Conservation (phyloP, 2,329 filamentous ascomycete species). For the Clarireedia homoeocarpa region DNA sequence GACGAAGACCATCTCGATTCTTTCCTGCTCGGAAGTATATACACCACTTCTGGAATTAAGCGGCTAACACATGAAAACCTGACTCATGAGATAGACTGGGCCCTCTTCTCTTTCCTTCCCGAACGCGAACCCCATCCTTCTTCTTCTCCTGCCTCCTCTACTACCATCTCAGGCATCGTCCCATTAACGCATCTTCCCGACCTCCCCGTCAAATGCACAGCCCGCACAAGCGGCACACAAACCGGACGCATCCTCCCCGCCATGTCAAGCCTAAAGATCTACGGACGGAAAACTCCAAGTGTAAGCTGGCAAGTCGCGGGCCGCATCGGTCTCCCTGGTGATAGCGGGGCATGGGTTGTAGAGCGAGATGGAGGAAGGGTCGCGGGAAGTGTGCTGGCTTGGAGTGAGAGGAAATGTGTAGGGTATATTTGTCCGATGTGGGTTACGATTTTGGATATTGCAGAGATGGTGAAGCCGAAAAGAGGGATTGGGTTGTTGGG, state of each 20-base stretch:
- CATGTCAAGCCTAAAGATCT: slow-evolving; percentile 79
- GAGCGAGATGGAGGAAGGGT: slow-evolving; percentile 79
- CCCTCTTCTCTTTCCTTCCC: slow-evolving; percentile 68
- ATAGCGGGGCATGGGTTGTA: slow-evolving; percentile 90
- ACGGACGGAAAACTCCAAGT: slow-evolving; percentile 73
- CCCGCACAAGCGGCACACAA: slow-evolving; percentile 77
- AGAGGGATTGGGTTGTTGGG: slow-evolving; percentile 63
- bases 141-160: slow-evolving; percentile 46
- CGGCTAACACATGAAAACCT: slow-evolving; percentile 64
- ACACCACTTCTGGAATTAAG: slow-evolving; percentile 84
- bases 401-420: slow-evolving; percentile 69
- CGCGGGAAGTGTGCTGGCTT: slow-evolving; percentile 85
- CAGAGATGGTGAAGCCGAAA: slow-evolving; percentile 61
- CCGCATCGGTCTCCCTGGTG: slow-evolving; percentile 65
- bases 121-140: slow-evolving; percentile 57
- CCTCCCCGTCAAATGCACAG: slow-evolving; percentile 77
- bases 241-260: slow-evolving; percentile 69
- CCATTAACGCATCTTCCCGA: slow-evolving; percentile 58
- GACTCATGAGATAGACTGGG: slow-evolving; percentile 93
- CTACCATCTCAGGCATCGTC: slow-evolving; percentile 49
- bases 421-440: slow-evolving; percentile 97
- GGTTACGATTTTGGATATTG: slow-evolving; percentile 77
- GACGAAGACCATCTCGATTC: slow-evolving; percentile 76
- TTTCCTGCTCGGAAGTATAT: slow-evolving; percentile 73
- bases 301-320: slow-evolving; percentile 57